These are phyloP conservation scores for Penicillium diatomitis DNA, from an alignment of 495 filamentous ascomycete species.

Conservation along the genomic window DNA sequence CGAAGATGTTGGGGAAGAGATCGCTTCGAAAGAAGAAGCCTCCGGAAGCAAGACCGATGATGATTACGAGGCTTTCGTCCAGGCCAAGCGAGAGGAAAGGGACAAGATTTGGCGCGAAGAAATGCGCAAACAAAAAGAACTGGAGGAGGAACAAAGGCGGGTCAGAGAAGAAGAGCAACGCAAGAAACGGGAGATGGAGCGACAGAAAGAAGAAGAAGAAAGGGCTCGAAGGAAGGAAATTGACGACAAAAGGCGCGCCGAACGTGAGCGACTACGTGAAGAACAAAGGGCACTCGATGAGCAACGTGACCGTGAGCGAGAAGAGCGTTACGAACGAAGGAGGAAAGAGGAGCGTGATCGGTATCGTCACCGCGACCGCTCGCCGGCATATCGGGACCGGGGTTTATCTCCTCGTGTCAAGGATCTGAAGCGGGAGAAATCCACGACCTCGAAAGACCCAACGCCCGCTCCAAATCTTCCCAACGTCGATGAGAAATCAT, in stretches of 20 bases:
- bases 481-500: conserved; percentile 46
- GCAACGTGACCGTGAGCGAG: conserved; percentile 44
- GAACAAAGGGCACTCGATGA: conserved; percentile 42
- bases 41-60: conserved; percentile 73
- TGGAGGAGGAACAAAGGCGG: conserved; percentile 59
- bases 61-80: conserved; percentile 66
- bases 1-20: conserved; percentile 66
- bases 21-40: conserved; percentile 55
- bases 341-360: conserved; percentile 38
- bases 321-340: conserved; percentile 43
- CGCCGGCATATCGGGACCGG: conserved; percentile 28
- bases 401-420: conserved; percentile 28
- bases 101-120: conserved; percentile 57
- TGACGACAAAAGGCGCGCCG: conserved; percentile 47
- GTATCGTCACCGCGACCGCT: conserved; percentile 30
- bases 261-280: conserved; percentile 46
- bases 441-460: conserved; percentile 30
- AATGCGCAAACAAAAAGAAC: conserved; percentile 48
- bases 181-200: conserved; percentile 56
- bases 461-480: conserved; percentile 26
- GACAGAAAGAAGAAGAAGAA: conserved; percentile 49
- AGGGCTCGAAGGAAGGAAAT: conserved; percentile 37
- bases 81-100: conserved; percentile 53
- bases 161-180: conserved; percentile 55
- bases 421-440: conserved; percentile 32